Conservation (phyloP, 352 stramenopile species). For the Globisporangium takayamanum region DNA sequence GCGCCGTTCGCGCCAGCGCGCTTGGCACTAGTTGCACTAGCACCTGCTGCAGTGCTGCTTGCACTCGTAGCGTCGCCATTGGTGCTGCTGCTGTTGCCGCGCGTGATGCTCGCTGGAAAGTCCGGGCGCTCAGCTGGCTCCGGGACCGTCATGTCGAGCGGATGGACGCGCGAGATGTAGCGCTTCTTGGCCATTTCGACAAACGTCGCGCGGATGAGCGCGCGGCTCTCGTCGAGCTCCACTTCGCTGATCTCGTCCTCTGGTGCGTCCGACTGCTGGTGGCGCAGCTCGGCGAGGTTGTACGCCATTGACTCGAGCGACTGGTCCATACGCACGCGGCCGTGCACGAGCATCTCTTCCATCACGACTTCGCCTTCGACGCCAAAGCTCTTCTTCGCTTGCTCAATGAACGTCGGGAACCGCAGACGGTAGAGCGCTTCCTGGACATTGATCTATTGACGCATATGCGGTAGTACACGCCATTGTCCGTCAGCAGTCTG, state of each 20-base stretch:
- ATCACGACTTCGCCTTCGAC: conserved; percentile 81
- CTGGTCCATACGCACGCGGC: conserved; percentile 79
- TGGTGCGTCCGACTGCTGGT: conserved; percentile 22
- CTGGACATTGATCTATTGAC: conserved; percentile 60
- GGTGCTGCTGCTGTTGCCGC: conserved; percentile 21
- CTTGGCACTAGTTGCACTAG: background rate
- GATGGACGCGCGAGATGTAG: conserved; percentile 82
- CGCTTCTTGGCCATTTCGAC: conserved; percentile 87
- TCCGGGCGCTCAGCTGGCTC: conserved; percentile 53
- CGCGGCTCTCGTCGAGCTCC: conserved; percentile 65
- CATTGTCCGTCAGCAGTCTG: too few relatives aligned
- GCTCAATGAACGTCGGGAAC: conserved; percentile 81
- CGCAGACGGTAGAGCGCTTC: conserved; percentile 79
- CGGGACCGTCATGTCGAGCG: conserved; percentile 66
- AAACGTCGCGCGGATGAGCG: conserved; percentile 55
- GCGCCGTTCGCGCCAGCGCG: conserved; percentile 3
- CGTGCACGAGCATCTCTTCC: conserved; percentile 83
- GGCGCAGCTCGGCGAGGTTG: conserved; percentile 58
- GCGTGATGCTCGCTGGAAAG: conserved; percentile 57
- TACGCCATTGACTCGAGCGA: conserved; percentile 81
- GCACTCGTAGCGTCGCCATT: conserved; percentile 5
- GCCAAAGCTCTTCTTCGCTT: conserved; percentile 69
- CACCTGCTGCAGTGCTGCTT: background rate
- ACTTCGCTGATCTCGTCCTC: conserved; percentile 63
- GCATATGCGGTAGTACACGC: too few relatives aligned